Evolutionary conservation across 164 flowering plant genomes (phyloP).

Genomic region (Euptelea pleiosperma): DNA sequence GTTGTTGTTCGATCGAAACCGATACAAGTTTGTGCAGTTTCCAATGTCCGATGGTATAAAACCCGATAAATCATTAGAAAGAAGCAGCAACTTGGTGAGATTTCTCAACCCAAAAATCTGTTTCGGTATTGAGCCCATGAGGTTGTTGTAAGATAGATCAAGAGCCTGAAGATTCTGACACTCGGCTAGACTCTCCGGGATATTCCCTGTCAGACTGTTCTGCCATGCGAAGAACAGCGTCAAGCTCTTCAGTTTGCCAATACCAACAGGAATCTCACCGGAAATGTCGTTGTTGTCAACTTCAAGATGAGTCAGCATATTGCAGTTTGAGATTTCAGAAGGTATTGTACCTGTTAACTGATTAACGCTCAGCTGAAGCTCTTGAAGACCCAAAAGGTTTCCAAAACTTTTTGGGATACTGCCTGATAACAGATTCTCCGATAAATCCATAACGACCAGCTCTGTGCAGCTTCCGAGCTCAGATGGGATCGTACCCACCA

Average conservation of each 20-base stretch:
- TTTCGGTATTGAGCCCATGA: constrained; percentile 65
- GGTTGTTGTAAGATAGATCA: constrained; percentile 78
- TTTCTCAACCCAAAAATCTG: constrained; percentile 60
- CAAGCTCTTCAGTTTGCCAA: constrained; percentile 61
- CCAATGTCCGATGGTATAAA: constrained; percentile 85
- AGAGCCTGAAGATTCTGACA: constrained; percentile 78
- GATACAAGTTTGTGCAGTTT: constrained; percentile 62
- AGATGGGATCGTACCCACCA: constrained; percentile 77
- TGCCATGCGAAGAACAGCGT: constrained; percentile 82
- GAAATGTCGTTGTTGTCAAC: constrained; percentile 75
- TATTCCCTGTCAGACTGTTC: constrained; percentile 65
- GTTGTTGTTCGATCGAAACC: constrained; percentile 59
- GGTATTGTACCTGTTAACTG: constrained; percentile 77
- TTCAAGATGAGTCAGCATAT: constrained; percentile 60
- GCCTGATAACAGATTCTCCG: constrained; percentile 69
- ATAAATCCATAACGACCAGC: constrained; percentile 61
- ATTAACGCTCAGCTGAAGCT: constrained; percentile 75
- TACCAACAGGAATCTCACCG: constrained; percentile 66
- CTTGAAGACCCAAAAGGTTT: constrained; percentile 48
- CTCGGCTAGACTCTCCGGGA: constrained; percentile 63
- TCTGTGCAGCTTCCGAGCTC: constrained; percentile 75
- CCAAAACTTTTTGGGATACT: constrained; percentile 72
- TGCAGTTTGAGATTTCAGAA: constrained; percentile 54
- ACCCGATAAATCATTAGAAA: constrained; percentile 79
- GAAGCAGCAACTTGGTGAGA: constrained; percentile 74